Percentiles rank a stretch among this genome's conserved stretches.
These are phyloP conservation scores for Vigna radiata DNA, from an alignment of 306 rosid genomes.

Conservation along the genomic window DNA sequence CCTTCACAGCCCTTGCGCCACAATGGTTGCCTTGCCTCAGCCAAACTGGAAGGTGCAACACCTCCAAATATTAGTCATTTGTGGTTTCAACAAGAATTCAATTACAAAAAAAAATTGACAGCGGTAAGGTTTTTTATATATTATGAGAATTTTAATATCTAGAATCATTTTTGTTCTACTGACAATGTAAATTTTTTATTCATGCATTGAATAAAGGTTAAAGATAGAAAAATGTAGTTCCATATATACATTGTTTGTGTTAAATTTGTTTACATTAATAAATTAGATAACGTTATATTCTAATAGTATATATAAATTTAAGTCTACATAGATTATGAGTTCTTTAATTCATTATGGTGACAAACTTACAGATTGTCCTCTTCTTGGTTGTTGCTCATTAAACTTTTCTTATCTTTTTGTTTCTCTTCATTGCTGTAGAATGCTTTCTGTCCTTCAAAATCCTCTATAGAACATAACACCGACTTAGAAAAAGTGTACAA, in stretches of 20 bases:
- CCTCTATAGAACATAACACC: slow-evolving; percentile 49
- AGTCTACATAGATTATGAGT: neutral
- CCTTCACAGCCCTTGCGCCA: slow-evolving; percentile 97
- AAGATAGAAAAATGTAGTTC: neutral
- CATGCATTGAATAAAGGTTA: neutral
- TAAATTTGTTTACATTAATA: neutral
- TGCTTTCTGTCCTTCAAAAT: slow-evolving; percentile 67
- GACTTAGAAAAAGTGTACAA: slow-evolving; percentile 26
- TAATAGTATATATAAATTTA: neutral
- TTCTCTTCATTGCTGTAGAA: slow-evolving; percentile 51
- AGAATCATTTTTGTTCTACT: neutral
- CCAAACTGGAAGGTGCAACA: slow-evolving; percentile 55
- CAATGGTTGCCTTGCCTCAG: slow-evolving; percentile 85
- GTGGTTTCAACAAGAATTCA: neutral
- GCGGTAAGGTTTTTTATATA: neutral
- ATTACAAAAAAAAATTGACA: neutral
- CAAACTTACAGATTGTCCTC: slow-evolving; percentile 68
- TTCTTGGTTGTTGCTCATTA: slow-evolving; percentile 60
- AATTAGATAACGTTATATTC: neutral
- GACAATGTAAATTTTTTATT: neutral
- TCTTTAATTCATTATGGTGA: slow-evolving; percentile 13
- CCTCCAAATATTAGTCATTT: neutral
- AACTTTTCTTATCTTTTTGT: slow-evolving; percentile 69
- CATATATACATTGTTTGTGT: neutral
- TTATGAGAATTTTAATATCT: neutral